These are phyloP conservation scores for Abelmoschus esculentus DNA, from an alignment of 345 rosid genomes.

Conservation along the genomic window DNA sequence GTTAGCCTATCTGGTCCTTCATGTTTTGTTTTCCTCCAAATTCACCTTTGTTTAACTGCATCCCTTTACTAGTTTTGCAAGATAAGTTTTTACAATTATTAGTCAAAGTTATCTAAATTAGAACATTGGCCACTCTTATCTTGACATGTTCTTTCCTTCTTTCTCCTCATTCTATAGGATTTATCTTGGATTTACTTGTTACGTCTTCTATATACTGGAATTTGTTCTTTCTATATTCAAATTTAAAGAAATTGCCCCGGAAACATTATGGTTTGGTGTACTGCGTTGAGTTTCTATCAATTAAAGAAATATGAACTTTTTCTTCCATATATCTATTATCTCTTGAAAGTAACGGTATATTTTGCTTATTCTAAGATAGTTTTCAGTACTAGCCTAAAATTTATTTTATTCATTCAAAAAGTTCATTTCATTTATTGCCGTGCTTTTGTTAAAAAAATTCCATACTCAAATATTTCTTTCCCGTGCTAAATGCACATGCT, in stretches of 20 bases:
- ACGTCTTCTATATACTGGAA: neutral
- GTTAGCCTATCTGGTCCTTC: neutral
- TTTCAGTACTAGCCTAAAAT: neutral
- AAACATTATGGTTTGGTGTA: constrained; percentile 13
- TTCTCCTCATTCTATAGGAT: no score
- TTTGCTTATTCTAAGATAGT: neutral
- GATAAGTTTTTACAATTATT: neutral
- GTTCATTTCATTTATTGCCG: neutral
- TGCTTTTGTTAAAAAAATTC: neutral
- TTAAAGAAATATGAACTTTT: no score
- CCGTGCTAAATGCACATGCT: neutral
- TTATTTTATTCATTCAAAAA: neutral
- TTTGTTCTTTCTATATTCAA: neutral
- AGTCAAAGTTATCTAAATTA: neutral
- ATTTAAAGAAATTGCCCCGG: neutral
- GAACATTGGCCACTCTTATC: neutral
- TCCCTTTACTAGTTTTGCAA: no score
- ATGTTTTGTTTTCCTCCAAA: neutral
- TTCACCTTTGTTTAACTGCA: neutral
- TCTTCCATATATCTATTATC: neutral
- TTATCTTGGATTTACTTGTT: neutral
- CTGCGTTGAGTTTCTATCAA: no score
- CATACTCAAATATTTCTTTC: neutral
- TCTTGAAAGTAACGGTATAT: neutral
- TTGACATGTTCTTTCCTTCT: no score